A percentile compares a stretch with the other conserved stretches of the same genome.
Evolutionary conservation across 257 asterid genomes (phyloP).

Genomic region (Catharanthus roseus): DNA sequence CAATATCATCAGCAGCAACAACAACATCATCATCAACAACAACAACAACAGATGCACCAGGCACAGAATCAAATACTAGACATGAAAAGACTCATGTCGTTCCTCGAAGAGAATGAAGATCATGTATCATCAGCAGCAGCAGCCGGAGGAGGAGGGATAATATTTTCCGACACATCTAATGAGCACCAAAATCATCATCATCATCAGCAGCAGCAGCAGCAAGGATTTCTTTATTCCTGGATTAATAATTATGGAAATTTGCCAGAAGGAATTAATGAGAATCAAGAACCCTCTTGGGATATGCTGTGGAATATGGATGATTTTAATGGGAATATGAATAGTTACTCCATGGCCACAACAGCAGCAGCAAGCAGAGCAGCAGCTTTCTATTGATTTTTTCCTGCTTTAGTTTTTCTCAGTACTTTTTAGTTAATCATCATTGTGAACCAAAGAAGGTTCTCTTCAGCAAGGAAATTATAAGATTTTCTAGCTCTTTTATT

Average conservation of each 20-base stretch:
- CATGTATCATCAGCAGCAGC: constrained; percentile 25
- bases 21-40: constrained; percentile 31
- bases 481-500: not conserved
- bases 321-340: constrained; percentile 28
- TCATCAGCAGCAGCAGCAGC: too few species aligned
- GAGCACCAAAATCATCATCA: too few species aligned
- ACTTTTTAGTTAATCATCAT: constrained; percentile 3
- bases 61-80: constrained; percentile 24
- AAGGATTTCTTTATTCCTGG: constrained; percentile 32
- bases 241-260: constrained; percentile 27
- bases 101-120: constrained; percentile 37
- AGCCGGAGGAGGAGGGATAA: constrained; percentile 9
- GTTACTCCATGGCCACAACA: constrained; percentile 1
- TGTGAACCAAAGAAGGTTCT: constrained; percentile 46
- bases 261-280: constrained; percentile 37
- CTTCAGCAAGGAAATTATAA: constrained; percentile 9
- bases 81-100: constrained; percentile 36
- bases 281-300: constrained; percentile 55
- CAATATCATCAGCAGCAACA: constrained; percentile 55
- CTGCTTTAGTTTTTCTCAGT: constrained; percentile 1
- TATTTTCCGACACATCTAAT: constrained; percentile 9
- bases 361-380: constrained; percentile 20
- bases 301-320: constrained; percentile 72
- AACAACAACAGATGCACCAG: constrained; percentile 31
- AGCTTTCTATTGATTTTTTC: constrained; percentile 25